phyloP scores from a whole-genome alignment of 306 rosid genomes.

The Acacia crassicarpa region DNA sequence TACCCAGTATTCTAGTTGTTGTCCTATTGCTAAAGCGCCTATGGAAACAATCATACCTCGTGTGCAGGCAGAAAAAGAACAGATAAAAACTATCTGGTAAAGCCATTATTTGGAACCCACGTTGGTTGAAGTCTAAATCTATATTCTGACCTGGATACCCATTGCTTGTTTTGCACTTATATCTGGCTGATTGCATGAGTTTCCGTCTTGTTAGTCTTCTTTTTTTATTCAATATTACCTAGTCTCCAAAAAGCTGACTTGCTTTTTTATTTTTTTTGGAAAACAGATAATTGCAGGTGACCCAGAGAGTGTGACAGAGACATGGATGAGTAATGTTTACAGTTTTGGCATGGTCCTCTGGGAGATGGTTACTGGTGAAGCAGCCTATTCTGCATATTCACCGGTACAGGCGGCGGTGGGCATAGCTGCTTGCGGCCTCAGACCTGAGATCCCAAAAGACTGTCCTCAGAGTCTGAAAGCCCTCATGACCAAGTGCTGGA shows the following conservation, averaged over 20 bases:
- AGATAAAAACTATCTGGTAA: constrained; percentile 14
- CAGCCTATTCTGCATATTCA: constrained; percentile 79
- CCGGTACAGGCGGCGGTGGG: constrained; percentile 98
- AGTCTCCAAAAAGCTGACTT: constrained; percentile 15
- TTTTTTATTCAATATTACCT: constrained; percentile 2
- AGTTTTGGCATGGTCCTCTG: constrained; percentile 95
- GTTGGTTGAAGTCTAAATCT: not conserved
- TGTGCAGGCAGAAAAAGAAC: constrained; percentile 29
- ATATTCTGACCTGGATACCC: not conserved
- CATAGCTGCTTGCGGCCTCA: constrained; percentile 97
- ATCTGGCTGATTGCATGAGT: constrained; percentile 6
- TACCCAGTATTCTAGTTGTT: constrained; percentile 26
- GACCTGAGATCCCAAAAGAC: constrained; percentile 95
- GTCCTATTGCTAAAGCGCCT: constrained; percentile 28
- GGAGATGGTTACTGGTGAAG: constrained; percentile 97
- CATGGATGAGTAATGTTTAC: constrained; percentile 92
- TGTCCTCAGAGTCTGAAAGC: constrained; percentile 75
- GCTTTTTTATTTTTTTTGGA: constrained; percentile 32
- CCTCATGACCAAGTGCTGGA: constrained; percentile 93
- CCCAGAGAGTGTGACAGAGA: constrained; percentile 86
- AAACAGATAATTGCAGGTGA: constrained; percentile 93
- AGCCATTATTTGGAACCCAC: constrained; percentile 2
- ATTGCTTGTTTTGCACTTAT: not conserved
- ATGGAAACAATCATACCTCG: not conserved
- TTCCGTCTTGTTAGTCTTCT: not conserved